Evolutionary conservation across 352 stramenopile species (phyloP), one percentile per base, ranked within the genome.

Genomic region (Aphanomyces stellatus): DNA sequence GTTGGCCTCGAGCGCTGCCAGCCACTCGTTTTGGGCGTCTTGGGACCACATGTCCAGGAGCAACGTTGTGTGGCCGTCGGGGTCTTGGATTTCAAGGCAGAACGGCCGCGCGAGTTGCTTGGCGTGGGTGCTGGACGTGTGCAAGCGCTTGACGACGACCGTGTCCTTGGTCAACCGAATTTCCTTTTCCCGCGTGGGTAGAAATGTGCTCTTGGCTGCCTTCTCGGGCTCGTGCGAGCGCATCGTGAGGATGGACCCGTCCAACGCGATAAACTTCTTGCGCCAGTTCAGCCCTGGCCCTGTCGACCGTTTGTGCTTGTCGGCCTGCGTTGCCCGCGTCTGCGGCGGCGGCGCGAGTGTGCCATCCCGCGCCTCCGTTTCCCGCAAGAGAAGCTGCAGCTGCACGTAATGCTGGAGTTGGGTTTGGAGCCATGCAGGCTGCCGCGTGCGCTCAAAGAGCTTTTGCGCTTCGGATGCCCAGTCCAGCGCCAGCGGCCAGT

Each of bases 271-370:
- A 53, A 77, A 87, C 24, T 81, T 73, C 75, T 85, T 88, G 57
- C 79, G 76, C 84, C 84, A 92, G 51, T 90, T 90, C 17, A 90
- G 68, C 24, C 78, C 81, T 49, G 69, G 74, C 8, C 76, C 74
- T 15, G 75, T 74, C 10, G 80, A 64, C 25, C 80, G 67, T n/a
- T n/a, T n/a, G n/a, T n/a, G n/a, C 69, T 92, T 89, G 72, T 92
- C 84, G 62, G 88, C 64, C 42, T 85, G 78, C 0, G 67, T 77
- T 13, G 71, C 64, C 56, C 77, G 72, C 3, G n/a, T 42, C 19
- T 69, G 70, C 24, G 74, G 46, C n/a, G 75, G 53, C 0, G 84
- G 84, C 2, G 84, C 81, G 0, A 71, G 72, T 34, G 68, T 69
- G 22, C 68, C 67, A 41, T 92, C 84, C 34, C 71, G 70, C 24